Base-by-base conservation (phyloP, 2,329 filamentous ascomycete species). In the Xylaria polymorpha region DNA sequence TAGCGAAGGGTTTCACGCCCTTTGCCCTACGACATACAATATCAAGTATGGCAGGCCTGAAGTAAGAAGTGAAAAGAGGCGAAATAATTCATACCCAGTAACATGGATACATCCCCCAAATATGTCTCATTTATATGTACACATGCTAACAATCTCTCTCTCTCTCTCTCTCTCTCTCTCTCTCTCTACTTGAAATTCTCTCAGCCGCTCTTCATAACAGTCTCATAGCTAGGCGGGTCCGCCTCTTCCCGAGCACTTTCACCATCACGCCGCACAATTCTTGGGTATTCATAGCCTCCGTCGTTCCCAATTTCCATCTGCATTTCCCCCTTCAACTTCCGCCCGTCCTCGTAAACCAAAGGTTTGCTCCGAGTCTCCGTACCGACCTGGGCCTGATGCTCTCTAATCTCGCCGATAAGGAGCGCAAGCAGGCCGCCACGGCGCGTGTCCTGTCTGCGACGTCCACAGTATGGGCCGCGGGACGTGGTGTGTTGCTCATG, bases 201-300 rank as follows among this genome's bases (percentile, higher is more conserved):
- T 18, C 41, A 57, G 18, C 32, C 35, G 18, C 46, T 66, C 39
- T 66, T 61, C 48, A 66, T 37, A 14, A 22, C 63, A n/a, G 20
- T 25, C 35, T 65, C 35, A 37, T 61, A 61, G 7, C 57, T 58
- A 12, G 48, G 63, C 20, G 22, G 46, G n/a, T 8, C 25, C 29
- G 10, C 56, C 8, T 20, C 48, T 55, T 37, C 46, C 20, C 8
- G 32, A 39, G 37, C 5, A 8, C n/a, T 43, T 48, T 18, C 41
- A 22, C 18, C 20, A 51, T 51, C 20, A 41, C 15, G 20, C 32
- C 10, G 1, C 32, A 4, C 46, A 29, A 12, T 43, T 51, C 15
- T 18, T n/a, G 1, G 2, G 15, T 39, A 18, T 32, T 41, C 46
- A 18, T 50, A 8, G 9, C 10, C 4, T 32, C 15, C n/a, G 3